These are phyloP conservation scores for Trypanosomatidae sp. DNA, from an alignment of 208 protist genomes.

Conservation along the genomic window DNA sequence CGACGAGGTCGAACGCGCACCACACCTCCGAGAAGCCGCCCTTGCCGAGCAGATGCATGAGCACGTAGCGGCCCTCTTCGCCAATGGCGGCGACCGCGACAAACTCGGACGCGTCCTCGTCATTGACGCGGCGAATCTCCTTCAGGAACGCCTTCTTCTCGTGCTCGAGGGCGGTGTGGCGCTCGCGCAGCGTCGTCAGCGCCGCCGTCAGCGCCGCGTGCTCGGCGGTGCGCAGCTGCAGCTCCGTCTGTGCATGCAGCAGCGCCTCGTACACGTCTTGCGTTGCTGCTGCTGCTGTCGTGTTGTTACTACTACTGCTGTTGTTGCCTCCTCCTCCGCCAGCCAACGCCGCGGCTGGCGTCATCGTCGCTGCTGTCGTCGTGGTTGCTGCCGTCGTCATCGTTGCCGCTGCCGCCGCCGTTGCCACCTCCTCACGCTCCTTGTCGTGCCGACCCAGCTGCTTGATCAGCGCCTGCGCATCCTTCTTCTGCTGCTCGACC, in stretches of 20 bases:
- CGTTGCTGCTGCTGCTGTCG: too few species aligned
- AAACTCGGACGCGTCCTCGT: constrained; percentile 70
- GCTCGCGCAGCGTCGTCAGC: constrained; percentile 17
- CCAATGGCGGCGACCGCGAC: constrained; percentile 25
- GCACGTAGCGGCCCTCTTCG: constrained; percentile 56
- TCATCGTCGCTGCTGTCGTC: not conserved
- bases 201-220: constrained; percentile 25
- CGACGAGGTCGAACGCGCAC: constrained; percentile 85
- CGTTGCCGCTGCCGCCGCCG: constrained; percentile 1
- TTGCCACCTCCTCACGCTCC: constrained; percentile 29
- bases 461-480: constrained; percentile 26
- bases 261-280: constrained; percentile 20
- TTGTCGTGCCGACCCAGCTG: constrained; percentile 33
- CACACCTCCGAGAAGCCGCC: constrained; percentile 94
- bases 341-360: too few species aligned
- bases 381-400: not conserved
- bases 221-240: constrained; percentile 36
- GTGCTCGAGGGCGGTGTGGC: constrained; percentile 26
- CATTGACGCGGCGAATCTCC: constrained; percentile 61
- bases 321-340: not conserved
- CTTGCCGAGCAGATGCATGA: constrained; percentile 89
- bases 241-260: constrained; percentile 31
- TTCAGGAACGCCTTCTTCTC: constrained; percentile 74
- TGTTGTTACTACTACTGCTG: not conserved
- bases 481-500: constrained; percentile 41